Evolutionary conservation across 1,284 basidiomycete genomes (phyloP).

Genomic region (Ganoderma sinense): DNA sequence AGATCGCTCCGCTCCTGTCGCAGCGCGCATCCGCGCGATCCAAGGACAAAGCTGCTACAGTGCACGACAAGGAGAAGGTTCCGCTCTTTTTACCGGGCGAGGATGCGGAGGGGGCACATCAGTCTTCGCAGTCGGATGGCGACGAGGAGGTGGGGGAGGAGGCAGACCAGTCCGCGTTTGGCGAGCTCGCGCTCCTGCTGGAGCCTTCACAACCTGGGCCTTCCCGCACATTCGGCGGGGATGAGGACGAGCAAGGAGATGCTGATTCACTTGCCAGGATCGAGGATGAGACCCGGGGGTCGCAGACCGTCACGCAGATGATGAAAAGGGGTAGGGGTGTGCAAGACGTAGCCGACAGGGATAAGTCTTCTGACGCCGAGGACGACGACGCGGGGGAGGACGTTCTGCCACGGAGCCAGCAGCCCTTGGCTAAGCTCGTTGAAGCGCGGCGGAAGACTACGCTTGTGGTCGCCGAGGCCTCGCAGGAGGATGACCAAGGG

Average conservation of each 20-base stretch:
- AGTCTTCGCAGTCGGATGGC: neutral
- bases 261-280: neutral
- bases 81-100: slow-evolving; percentile 25
- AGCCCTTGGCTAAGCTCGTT: neutral
- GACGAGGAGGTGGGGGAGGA: neutral
- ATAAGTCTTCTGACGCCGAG: neutral
- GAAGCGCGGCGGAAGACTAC: neutral
- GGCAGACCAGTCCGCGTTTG: slow-evolving; percentile 10
- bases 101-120: neutral
- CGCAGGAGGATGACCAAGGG: neutral
- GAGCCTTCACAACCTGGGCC: neutral
- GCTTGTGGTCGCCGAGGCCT: neutral
- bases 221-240: neutral
- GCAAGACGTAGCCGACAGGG: neutral
- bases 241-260: neutral
- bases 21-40: neutral
- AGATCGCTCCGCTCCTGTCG: neutral
- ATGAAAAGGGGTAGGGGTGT: neutral
- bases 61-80: neutral
- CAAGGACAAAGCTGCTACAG: neutral
- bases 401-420: neutral
- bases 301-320: slow-evolving; percentile 16
- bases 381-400: neutral
- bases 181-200: slow-evolving; percentile 14
- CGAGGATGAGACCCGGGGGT: neutral